Evolutionary conservation across 768 basidiomycete species (phyloP), one percentile per base, ranked within the genome.

Genomic region (Dentipellis sp.): DNA sequence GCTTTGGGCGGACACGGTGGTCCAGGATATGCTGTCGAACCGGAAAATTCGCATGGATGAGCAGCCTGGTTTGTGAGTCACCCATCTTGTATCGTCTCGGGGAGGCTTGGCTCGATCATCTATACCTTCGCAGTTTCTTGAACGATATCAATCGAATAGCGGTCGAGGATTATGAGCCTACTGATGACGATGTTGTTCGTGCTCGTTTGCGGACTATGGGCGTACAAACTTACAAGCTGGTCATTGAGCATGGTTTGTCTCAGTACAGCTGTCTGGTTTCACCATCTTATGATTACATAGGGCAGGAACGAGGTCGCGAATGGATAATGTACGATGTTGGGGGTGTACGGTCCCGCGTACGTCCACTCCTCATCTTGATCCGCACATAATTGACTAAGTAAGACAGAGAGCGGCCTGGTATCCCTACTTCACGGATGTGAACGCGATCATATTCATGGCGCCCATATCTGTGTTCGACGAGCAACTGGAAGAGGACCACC

Each of bases 401-500:
- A 17, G 36, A 4, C 62, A 81, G 76, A 78, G 86, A 17, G 76
- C 80, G 35, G 78, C 77, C 22, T 90, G 88, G 88, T 79, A 83
- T 14, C 81, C 87, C 2, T 90, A 80, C 67, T 91, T 91, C 59
- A 86, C 90, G 60, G 82, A 87, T 64, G 85, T 88, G 7, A 79
- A 88, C 67, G 85, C 87, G 0, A 88, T 91, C 62, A 78, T 91
- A 37, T 91, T 91, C 68, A 76, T 91, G 16, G 89, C 86, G 0
- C 88, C 88, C 0, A 75, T 91, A 1, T 75, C 82, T 0, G 71
- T 66, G 10, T 88, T 90, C 65, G 83, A 91, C 62, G 80, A 86
- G 61, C 75, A 78, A 42, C 80, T 91, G 5, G 82, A 87, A 21
- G 88, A 91, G 59, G 78, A 88, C 63, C 68, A 71, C 4, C 73